Percentiles rank a stretch among this genome's conserved stretches.
Evolutionary conservation across 108 stramenopile genomes (phyloP).

Genomic region (Epipyxis sp.): DNA sequence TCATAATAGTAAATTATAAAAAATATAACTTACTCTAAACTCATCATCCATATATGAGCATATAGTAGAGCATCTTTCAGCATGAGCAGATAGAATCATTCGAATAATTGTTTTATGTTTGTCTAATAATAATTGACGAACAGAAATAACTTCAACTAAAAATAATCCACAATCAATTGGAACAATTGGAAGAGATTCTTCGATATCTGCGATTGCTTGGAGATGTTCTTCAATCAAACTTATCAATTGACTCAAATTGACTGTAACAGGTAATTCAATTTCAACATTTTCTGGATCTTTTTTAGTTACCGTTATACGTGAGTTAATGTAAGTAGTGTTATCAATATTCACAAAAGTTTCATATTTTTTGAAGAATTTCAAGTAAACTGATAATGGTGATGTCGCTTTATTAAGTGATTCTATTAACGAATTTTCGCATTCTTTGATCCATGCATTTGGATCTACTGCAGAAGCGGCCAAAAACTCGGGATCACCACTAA

Average conservation of each 20-base stretch:
- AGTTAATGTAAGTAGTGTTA: conserved; percentile 45
- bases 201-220: conserved; percentile 37
- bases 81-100: conserved; percentile 38
- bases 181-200: conserved; percentile 37
- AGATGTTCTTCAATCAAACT: conserved; percentile 47
- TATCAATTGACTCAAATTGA: conserved; percentile 49
- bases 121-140: conserved; percentile 42
- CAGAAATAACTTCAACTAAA: conserved; percentile 36
- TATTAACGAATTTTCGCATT: conserved; percentile 25
- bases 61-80: conserved; percentile 35
- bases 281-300: conserved; percentile 25
- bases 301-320: conserved; percentile 16
- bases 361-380: conserved; percentile 45
- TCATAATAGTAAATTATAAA: too few relatives aligned
- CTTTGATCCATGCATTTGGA: conserved; percentile 47
- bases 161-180: conserved; percentile 54
- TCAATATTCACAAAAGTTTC: conserved; percentile 56
- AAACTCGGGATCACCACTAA: conserved; percentile 25
- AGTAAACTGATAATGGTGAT: conserved; percentile 30
- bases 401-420: conserved; percentile 35
- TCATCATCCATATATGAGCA: conserved; percentile 31
- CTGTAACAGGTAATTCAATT: conserved; percentile 37
- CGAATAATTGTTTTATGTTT: conserved; percentile 53
- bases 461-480: too few relatives aligned
- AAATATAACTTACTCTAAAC: too few relatives aligned